Conservation (phyloP, 169 alveolate species). For the Cystoisospora suis region DNA sequence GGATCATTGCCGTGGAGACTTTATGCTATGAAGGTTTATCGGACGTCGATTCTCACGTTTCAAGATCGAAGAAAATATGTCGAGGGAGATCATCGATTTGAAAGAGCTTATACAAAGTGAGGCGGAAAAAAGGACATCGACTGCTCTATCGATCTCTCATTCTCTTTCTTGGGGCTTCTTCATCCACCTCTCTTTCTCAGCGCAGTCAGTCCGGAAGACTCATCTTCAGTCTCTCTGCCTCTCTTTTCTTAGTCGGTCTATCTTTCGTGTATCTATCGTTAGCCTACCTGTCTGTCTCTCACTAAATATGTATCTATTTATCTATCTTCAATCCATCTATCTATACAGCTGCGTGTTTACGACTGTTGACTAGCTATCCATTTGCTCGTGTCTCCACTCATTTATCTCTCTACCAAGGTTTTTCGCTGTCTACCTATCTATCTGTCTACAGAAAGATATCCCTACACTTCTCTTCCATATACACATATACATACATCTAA, state of each 20-base stretch:
- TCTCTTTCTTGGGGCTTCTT: too few relatives aligned
- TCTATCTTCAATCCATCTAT: neutral
- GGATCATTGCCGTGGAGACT: constrained; percentile 68
- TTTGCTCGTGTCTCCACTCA: neutral
- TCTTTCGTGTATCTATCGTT: neutral
- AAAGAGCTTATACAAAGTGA: constrained; percentile 90
- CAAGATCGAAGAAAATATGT: constrained; percentile 98
- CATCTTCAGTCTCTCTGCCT: neutral
- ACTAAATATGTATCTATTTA: neutral
- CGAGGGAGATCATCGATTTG: constrained; percentile 98
- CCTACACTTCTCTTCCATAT: neutral
- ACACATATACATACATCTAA: neutral
- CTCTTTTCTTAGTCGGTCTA: neutral
- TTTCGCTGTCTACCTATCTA: neutral
- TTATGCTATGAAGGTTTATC: constrained; percentile 96
- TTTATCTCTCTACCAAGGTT: neutral
- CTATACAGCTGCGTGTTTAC: neutral
- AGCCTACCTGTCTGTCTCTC: neutral
- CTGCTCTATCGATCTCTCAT: too few relatives aligned
- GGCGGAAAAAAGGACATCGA: too few relatives aligned
- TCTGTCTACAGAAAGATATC: neutral
- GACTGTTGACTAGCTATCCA: neutral
- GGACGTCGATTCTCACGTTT: constrained; percentile 97
- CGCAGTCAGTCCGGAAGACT: neutral
- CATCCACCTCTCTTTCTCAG: neutral